Evolutionary conservation across 345 rosid genomes (phyloP).

Genomic region (Rhodamnia argentea): DNA sequence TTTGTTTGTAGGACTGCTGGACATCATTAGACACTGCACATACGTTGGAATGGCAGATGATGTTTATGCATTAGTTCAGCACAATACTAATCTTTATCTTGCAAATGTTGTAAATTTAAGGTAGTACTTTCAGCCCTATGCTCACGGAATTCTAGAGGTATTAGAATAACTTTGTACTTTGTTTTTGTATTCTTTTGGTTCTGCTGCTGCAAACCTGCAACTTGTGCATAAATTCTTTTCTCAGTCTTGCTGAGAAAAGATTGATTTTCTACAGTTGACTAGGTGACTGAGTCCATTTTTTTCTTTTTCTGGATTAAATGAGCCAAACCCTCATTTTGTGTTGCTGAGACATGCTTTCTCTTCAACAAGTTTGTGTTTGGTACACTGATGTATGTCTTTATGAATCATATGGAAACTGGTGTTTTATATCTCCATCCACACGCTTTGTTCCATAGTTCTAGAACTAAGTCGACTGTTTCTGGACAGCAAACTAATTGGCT

Average conservation of each 20-base stretch:
- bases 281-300: not conserved
- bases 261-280: not conserved
- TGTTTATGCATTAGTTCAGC: conserved; percentile 79
- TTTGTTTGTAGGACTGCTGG: conserved; percentile 57
- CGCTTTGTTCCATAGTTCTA: not conserved
- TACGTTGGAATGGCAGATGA: conserved; percentile 98
- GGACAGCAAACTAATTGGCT: not conserved
- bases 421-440: not conserved
- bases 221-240: not conserved
- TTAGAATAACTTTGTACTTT: not conserved
- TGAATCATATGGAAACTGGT: not conserved
- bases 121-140: conserved; percentile 18
- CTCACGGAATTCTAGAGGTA: not conserved
- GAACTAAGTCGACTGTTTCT: not conserved
- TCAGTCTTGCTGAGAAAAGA: not conserved
- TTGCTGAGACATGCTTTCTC: not conserved
- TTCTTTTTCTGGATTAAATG: not conserved
- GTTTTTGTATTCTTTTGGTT: not conserved
- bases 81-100: conserved; percentile 74
- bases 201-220: not conserved
- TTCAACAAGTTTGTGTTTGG: not conserved
- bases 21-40: conserved; percentile 61
- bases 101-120: conserved; percentile 84
- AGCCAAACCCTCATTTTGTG: not conserved
- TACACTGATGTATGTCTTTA: not conserved